phyloP scores from a whole-genome alignment of 1,139 yeast species.

The Candida mesenterica region DNA sequence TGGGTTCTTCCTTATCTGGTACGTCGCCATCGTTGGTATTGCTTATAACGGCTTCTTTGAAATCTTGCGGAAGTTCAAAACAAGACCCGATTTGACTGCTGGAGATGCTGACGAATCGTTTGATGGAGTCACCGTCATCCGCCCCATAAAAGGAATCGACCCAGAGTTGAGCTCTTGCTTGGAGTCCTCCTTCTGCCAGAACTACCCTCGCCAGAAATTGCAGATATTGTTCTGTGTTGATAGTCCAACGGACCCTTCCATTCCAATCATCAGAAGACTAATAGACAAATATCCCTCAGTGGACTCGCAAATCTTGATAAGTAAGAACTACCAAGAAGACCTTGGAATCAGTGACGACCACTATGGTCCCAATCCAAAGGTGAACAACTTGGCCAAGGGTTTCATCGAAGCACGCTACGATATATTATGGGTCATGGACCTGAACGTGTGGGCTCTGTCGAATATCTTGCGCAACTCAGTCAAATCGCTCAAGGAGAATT shows the following conservation, averaged over 20 bases:
- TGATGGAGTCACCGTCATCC: slow-evolving; percentile 74
- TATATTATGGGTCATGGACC: slow-evolving; percentile 83
- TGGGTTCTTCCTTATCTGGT: slow-evolving; percentile 37
- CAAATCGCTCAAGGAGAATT: slow-evolving; percentile 43
- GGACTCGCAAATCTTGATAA: slow-evolving; percentile 59
- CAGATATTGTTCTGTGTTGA: slow-evolving; percentile 81
- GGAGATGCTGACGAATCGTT: slow-evolving; percentile 14
- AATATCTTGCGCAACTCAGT: slow-evolving; percentile 70
- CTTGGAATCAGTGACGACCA: slow-evolving; percentile 33
- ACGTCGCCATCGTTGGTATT: slow-evolving; percentile 39
- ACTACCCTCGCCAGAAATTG: slow-evolving; percentile 55
- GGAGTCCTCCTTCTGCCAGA: slow-evolving; percentile 65
- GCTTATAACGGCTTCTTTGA: slow-evolving; percentile 51
- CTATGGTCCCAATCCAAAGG: slow-evolving; percentile 88
- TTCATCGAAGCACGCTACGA: slow-evolving; percentile 67
- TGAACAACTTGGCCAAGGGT: slow-evolving; percentile 81
- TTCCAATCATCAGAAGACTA: slow-evolving; percentile 53
- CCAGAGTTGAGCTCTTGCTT: slow-evolving; percentile 70
- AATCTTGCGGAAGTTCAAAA: slow-evolving; percentile 37
- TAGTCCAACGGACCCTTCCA: slow-evolving; percentile 59
- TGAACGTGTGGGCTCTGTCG: slow-evolving; percentile 78
- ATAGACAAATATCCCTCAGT: slow-evolving; percentile 54
- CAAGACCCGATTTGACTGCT: slow-evolving; percentile 17
- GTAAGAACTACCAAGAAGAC: slow-evolving; percentile 31
- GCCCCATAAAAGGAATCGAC: slow-evolving; percentile 86